Evolutionary conservation across 202 grass and related monocot species (phyloP).

Genomic region (Hordeum pubiflorum): DNA sequence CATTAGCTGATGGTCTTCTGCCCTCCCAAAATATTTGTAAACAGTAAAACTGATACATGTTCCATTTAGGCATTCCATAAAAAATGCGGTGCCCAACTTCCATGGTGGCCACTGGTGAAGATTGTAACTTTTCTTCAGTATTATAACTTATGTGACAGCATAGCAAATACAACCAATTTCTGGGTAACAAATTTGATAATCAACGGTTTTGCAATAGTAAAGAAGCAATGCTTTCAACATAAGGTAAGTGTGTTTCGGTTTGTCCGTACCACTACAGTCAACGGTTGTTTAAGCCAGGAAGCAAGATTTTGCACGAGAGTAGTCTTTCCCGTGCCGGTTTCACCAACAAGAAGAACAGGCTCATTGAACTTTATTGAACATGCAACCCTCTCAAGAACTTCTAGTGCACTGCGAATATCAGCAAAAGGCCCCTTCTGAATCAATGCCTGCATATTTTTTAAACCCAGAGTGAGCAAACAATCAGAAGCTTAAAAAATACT

Average conservation of each 20-base stretch:
- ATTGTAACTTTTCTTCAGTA: neutral
- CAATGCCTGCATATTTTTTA: constrained; percentile 39
- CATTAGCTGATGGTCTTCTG: neutral
- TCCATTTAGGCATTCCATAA: too few species aligned
- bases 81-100: neutral
- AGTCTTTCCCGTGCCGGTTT: constrained; percentile 97
- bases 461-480: constrained; percentile 19
- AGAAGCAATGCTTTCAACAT: neutral
- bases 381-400: constrained; percentile 80
- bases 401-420: constrained; percentile 57
- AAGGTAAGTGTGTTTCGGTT: neutral
- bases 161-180: neutral
- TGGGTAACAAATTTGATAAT: neutral
- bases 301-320: constrained; percentile 86
- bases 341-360: constrained; percentile 96
- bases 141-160: neutral
- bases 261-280: constrained; percentile 77
- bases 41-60: neutral
- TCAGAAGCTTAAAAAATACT: neutral
- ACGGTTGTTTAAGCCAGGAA: constrained; percentile 59
- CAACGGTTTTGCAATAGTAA: neutral
- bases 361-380: constrained; percentile 85
- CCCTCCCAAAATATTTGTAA: neutral
- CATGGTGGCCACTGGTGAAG: neutral
- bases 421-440: constrained; percentile 66